Base-by-base conservation (phyloP, 148 eudicot species). In the Vaccinium corymbosum region DNA sequence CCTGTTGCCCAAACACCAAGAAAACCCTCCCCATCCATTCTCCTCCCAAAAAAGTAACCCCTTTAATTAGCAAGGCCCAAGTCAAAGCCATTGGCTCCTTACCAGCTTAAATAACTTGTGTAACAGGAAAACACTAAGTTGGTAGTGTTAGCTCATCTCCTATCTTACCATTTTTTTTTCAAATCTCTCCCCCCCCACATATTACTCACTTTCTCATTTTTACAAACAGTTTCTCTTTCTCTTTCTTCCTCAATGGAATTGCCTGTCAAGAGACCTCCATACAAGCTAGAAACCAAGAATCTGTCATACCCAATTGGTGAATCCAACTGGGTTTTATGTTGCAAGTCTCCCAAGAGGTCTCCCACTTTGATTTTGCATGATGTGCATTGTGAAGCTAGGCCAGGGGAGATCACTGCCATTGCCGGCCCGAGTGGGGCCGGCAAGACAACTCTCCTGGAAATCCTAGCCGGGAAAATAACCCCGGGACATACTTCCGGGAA, bases 391-490 rank as follows among this genome's bases (percentile, higher is more conserved):
- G 98, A 92, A 84, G 99, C 97, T 2, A 91, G 80, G 74, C 92
- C 98, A 0, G 92, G 93, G 66, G 97, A 94, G 88, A 87, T 97
- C 56, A 94, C 99, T 0, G 99, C 99, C 46, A 90, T 97, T 59
- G 97, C 97, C 7, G 99, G 99, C 7, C 92, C 98, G 1, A 97
- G 99, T 48, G 99, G 99, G n/a, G 98, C 99, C 1, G 99, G 99
- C 6, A 97, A 97, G 81, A 97, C 99, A 0, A 91, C 98, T 9
- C 84, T 97, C 55, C 82, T 97, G 48, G 97, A 97, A 71, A 93
- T 93, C 53, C 91, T 97, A 9, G 94, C 95, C 0, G 97, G 93
- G 0, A 90, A 90, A 20, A 84, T 91, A 17, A 81, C 91, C 0
- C 89, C 86, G 7, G 75, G 89, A 3, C 86, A 79, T 42, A 56